These are phyloP conservation scores for Pneumocystis canis DNA, from an alignment of 1,139 yeast species.

Conservation along the genomic window DNA sequence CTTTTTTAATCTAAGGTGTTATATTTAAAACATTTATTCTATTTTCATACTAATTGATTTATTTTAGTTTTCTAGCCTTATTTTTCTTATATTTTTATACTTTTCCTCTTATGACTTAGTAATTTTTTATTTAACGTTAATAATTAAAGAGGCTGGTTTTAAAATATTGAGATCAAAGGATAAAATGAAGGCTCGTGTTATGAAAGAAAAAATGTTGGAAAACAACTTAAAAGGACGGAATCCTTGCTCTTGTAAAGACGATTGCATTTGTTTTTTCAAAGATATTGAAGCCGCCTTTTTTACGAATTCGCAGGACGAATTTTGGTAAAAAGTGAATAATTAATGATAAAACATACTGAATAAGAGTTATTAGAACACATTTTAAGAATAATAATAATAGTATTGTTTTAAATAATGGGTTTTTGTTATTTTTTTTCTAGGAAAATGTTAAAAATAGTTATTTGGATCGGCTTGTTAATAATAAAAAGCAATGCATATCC, in stretches of 20 bases:
- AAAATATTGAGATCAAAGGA: background rate
- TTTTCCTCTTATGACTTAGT: background rate
- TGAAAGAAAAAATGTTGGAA: background rate
- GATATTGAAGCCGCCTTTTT: background rate
- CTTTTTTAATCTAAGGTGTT: background rate
- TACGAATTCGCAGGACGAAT: background rate
- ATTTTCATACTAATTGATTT: no score
- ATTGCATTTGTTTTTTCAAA: background rate
- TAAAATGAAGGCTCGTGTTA: background rate
- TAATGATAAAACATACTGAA: background rate
- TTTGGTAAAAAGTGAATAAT: background rate
- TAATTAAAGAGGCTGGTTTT: background rate
- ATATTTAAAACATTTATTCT: no score
- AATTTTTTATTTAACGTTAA: background rate
- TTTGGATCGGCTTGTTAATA: background rate
- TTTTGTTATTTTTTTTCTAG: background rate
- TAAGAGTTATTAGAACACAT: background rate
- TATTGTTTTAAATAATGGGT: background rate
- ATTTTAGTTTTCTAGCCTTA: background rate
- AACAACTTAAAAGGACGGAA: background rate
- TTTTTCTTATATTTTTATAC: background rate
- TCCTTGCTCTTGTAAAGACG: background rate
- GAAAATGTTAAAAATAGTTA: background rate
- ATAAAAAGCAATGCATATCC: background rate
- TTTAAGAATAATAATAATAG: background rate